Conservation (phyloP, 805 yeast species). For the Lipomyces japonicus region DNA sequence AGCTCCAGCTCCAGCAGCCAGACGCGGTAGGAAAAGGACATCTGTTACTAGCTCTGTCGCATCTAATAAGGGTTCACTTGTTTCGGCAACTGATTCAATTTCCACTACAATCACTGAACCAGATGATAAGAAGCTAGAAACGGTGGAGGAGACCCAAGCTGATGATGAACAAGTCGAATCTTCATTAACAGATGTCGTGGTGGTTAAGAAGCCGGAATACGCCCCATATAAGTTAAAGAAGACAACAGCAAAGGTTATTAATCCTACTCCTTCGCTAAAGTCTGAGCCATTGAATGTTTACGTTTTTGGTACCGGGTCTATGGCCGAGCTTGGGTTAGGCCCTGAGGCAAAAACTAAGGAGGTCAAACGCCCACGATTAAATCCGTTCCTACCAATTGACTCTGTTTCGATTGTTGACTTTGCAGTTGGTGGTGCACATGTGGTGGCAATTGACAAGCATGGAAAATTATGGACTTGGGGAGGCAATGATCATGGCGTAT, state of each 20-base stretch:
- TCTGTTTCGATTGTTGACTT: slow-evolving; percentile 73
- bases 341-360: slow-evolving; percentile 88
- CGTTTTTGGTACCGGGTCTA: slow-evolving; percentile 95
- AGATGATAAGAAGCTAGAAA: slow-evolving; percentile 3
- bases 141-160: slow-evolving; percentile 11
- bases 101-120: slow-evolving; percentile 18
- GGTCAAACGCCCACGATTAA: slow-evolving; percentile 92
- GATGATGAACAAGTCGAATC: not conserved
- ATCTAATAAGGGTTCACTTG: not conserved
- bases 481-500: slow-evolving; percentile 83
- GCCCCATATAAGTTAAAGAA: slow-evolving; percentile 19
- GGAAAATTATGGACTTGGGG: slow-evolving; percentile 98
- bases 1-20: not conserved
- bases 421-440: slow-evolving; percentile 96
- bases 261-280: slow-evolving; percentile 35
- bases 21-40: not conserved
- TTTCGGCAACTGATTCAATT: slow-evolving; percentile 5
- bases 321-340: slow-evolving; percentile 98
- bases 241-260: slow-evolving; percentile 19
- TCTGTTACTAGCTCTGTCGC: slow-evolving; percentile 1
- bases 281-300: slow-evolving; percentile 64
- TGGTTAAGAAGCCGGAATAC: not conserved
- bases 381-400: slow-evolving; percentile 64
- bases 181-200: not conserved
- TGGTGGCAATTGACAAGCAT: slow-evolving; percentile 69